A percentile compares a stretch with the other conserved stretches of the same genome.
phyloP scores from a whole-genome alignment of 305 asterid species.

The Petunia hybrid region DNA sequence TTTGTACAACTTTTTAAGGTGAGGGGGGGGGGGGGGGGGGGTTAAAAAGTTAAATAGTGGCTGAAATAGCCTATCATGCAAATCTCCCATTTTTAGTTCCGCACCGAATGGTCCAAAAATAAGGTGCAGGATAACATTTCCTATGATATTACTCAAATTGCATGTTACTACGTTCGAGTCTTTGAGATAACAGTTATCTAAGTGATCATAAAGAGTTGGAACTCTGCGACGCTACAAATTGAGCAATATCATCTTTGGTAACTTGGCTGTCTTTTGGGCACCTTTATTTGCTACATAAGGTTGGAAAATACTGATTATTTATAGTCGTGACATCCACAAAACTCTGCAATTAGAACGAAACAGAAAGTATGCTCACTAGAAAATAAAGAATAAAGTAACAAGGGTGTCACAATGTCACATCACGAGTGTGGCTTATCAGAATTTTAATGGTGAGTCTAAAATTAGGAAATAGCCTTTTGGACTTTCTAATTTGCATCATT shows the following conservation, averaged over 20 bases:
- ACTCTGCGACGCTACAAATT: not conserved
- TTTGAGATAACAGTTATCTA: not conserved
- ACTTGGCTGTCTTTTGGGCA: not conserved
- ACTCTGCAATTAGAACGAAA: not conserved
- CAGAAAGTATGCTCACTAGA: not conserved
- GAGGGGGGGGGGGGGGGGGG: too few relatives aligned
- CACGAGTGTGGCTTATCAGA: not conserved
- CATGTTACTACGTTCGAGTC: too few relatives aligned
- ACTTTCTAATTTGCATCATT: not conserved
- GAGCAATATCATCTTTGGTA: not conserved
- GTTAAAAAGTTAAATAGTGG: too few relatives aligned
- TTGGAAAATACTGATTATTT: not conserved
- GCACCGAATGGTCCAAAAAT: too few relatives aligned
- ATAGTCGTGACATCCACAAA: not conserved
- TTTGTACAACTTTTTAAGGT: too few relatives aligned
- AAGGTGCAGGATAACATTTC: too few relatives aligned
- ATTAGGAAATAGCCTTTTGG: slow-evolving; percentile 23
- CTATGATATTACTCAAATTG: too few relatives aligned
- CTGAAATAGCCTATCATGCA: too few relatives aligned
- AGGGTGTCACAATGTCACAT: not conserved
- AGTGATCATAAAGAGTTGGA: not conserved
- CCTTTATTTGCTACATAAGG: not conserved
- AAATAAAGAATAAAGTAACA: not conserved
- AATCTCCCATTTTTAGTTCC: too few relatives aligned
- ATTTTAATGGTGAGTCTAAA: not conserved